These are phyloP conservation scores for Dalbergia cochinchinensis DNA, from an alignment of 306 rosid species.

Conservation along the genomic window DNA sequence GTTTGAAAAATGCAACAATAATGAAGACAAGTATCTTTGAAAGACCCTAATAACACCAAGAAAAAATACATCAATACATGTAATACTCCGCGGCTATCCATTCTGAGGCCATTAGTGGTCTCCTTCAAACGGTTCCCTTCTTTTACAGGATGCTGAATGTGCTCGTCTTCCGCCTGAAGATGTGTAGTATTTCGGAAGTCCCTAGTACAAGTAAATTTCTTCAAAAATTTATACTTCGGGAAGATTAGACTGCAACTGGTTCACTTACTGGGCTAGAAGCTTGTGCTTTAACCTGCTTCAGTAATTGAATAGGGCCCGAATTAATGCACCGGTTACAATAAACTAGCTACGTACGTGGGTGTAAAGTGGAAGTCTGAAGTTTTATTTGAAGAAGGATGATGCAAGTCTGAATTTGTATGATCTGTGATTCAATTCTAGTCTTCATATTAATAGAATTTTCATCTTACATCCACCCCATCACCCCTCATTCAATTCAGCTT, in stretches of 20 bases:
- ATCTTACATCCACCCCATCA: neutral
- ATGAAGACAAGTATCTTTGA: slow-evolving; percentile 44
- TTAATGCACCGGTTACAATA: slow-evolving; percentile 34
- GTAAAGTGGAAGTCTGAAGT: neutral
- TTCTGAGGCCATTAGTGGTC: slow-evolving; percentile 31
- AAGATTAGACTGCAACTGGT: slow-evolving; percentile 84
- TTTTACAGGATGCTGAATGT: slow-evolving; percentile 38
- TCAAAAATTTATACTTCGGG: slow-evolving; percentile 63
- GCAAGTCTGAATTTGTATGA: neutral
- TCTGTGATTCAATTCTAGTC: slow-evolving; percentile 19
- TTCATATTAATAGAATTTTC: neutral
- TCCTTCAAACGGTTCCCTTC: slow-evolving; percentile 46
- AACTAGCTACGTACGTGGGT: slow-evolving; percentile 23
- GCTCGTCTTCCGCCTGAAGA: slow-evolving; percentile 52
- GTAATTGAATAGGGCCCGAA: slow-evolving; percentile 37
- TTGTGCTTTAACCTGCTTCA: slow-evolving; percentile 73
- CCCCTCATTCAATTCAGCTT: neutral
- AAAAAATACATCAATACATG: slow-evolving; percentile 46
- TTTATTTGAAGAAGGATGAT: too few relatives aligned
- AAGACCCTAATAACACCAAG: slow-evolving; percentile 46
- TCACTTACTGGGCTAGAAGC: slow-evolving; percentile 76
- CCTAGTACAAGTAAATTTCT: slow-evolving; percentile 76
- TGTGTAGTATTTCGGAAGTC: slow-evolving; percentile 52
- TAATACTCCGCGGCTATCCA: slow-evolving; percentile 45
- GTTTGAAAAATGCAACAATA: slow-evolving; percentile 39